Conservation (phyloP, 2,329 filamentous ascomycete genomes). For the Moelleriella libera region DNA sequence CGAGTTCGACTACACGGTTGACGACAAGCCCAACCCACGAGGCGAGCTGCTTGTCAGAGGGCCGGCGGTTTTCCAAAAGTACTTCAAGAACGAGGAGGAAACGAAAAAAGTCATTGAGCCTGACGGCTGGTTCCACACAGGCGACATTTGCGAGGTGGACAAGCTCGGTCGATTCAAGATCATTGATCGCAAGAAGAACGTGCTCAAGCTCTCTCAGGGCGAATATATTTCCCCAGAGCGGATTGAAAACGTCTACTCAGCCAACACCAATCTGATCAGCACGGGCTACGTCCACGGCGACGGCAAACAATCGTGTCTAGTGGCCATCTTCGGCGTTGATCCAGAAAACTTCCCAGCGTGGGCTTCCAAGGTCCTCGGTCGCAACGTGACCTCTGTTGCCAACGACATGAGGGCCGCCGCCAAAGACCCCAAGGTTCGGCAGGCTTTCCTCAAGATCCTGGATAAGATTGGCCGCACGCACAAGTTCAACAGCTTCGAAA, state of each 20-base stretch:
- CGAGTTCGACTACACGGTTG: constrained; percentile 82
- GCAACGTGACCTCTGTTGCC: constrained; percentile 49
- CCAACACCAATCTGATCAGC: constrained; percentile 62
- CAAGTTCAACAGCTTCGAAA: constrained; percentile 88
- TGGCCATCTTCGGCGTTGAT: constrained; percentile 79
- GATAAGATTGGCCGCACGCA: constrained; percentile 65
- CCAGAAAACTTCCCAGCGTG: constrained; percentile 72
- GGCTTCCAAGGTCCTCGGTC: constrained; percentile 62
- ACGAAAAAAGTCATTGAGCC: constrained; percentile 68
- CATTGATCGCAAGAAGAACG: constrained; percentile 95
- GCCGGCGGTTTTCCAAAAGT: constrained; percentile 67
- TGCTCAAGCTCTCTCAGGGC: constrained; percentile 94
- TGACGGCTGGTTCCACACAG: constrained; percentile 95
- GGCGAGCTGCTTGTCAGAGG: constrained; percentile 81
- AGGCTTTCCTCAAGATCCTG: constrained; percentile 64
- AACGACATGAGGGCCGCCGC: constrained; percentile 53
- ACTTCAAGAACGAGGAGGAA: constrained; percentile 83
- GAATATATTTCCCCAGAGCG: constrained; percentile 97
- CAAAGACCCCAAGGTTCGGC: constrained; percentile 54
- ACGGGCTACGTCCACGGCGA: constrained; percentile 89
- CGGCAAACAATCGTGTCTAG: constrained; percentile 63
- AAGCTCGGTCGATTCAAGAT: constrained; percentile 78
- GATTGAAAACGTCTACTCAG: constrained; percentile 87
- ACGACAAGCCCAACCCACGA: constrained; percentile 78
- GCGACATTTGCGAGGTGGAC: constrained; percentile 81